Conservation (phyloP, 2,329 filamentous ascomycete genomes). For the Ascochyta fabae region DNA sequence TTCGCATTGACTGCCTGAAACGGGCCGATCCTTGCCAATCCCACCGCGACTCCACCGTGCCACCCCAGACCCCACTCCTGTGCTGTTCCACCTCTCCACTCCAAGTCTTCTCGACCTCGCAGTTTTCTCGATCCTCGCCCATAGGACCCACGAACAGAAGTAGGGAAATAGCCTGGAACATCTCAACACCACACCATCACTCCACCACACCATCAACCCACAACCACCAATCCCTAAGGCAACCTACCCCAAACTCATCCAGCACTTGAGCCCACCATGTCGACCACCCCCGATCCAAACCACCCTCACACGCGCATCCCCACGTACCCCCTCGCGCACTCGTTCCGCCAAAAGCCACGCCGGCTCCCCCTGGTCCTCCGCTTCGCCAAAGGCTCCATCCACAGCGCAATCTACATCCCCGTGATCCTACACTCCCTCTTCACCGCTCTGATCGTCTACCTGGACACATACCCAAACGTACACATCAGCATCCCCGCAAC, state of each 20-base stretch:
- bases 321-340: slow-evolving; percentile 55
- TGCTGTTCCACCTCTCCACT: neutral
- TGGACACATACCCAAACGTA: slow-evolving; percentile 59
- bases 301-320: slow-evolving; percentile 24
- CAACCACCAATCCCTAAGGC: too few relatives aligned
- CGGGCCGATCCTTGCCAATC: slow-evolving; percentile 15
- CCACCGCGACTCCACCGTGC: slow-evolving; percentile 2
- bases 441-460: slow-evolving; percentile 64
- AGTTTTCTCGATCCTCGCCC: too few relatives aligned
- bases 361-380: slow-evolving; percentile 69
- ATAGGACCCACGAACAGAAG: too few relatives aligned
- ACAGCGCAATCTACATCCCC: slow-evolving; percentile 63
- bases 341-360: slow-evolving; percentile 54
- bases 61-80: slow-evolving; percentile 13
- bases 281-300: slow-evolving; percentile 4
- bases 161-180: too few relatives aligned
- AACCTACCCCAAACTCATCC: neutral
- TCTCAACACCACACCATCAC: neutral
- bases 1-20: slow-evolving; percentile 7
- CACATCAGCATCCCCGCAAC: slow-evolving; percentile 63
- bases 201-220: neutral
- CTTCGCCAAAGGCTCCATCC: slow-evolving; percentile 69
- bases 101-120: too few relatives aligned
- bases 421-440: slow-evolving; percentile 65
- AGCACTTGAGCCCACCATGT: slow-evolving; percentile 1